Conservation (phyloP, 805 yeast species). For the Candida nonsorbophila region DNA sequence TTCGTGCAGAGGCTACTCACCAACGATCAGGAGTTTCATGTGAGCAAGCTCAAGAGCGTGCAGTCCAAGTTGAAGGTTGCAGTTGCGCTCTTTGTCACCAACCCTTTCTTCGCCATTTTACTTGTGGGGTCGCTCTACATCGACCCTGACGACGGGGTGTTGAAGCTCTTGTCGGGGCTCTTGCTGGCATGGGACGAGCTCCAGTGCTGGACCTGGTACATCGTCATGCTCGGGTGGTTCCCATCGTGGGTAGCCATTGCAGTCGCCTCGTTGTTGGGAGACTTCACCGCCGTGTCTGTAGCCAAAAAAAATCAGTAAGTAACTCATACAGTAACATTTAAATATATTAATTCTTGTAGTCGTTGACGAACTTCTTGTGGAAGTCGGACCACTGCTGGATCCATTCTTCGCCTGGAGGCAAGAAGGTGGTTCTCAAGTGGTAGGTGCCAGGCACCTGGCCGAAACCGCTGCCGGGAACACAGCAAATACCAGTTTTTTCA, state of each 20-base stretch:
- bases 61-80: conserved; percentile 18
- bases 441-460: conserved; percentile 88
- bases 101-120: conserved; percentile 42
- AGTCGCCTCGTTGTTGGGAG: conserved; percentile 23
- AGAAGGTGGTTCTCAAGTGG: conserved; percentile 93
- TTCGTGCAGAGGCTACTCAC: conserved; percentile 40
- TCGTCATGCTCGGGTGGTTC: conserved; percentile 69
- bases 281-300: conserved; percentile 9
- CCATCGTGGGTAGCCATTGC: conserved; percentile 66
- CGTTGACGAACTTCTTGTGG: conserved; percentile 65
- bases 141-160: conserved; percentile 26
- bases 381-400: conserved; percentile 71
- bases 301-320: conserved; percentile 4
- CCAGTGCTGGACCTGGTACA: conserved; percentile 83
- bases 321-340: neutral
- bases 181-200: conserved; percentile 60
- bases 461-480: conserved; percentile 96
- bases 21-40: conserved; percentile 3
- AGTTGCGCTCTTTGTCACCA: conserved; percentile 37
- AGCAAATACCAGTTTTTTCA: conserved; percentile 90
- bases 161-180: conserved; percentile 45
- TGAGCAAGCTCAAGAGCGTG: neutral
- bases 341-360: conserved; percentile 32
- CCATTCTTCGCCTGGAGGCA: conserved; percentile 94
- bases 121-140: conserved; percentile 21